Evolutionary conservation across 2,329 filamentous ascomycete species (phyloP).

Genomic region (Cryphonectria radicalis): DNA sequence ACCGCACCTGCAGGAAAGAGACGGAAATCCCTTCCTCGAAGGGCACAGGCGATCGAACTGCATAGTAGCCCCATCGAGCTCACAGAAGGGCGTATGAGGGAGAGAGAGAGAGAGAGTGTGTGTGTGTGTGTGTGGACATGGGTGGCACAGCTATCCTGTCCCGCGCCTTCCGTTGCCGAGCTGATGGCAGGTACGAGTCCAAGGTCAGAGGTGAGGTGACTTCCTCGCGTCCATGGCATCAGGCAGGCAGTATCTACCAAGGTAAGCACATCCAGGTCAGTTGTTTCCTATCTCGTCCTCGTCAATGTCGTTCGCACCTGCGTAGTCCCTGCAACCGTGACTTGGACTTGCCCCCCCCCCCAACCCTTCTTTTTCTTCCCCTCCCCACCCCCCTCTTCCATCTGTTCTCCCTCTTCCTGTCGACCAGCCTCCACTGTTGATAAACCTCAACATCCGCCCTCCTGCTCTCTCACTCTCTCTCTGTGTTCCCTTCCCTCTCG

Average conservation of each 20-base stretch:
- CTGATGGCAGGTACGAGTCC: slow-evolving; percentile 14
- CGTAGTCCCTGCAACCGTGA: slow-evolving; percentile 14
- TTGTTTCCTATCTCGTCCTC: neutral
- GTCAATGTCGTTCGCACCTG: neutral
- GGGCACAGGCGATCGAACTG: neutral
- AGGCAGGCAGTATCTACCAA: neutral
- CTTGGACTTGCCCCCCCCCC: neutral
- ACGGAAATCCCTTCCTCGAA: neutral
- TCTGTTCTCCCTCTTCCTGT: slow-evolving; percentile 7
- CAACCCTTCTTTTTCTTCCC: neutral
- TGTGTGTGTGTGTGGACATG: neutral
- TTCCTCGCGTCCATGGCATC: neutral
- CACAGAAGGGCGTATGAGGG: neutral
- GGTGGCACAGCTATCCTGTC: neutral
- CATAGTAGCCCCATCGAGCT: neutral
- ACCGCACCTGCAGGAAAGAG: neutral
- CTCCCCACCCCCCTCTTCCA: neutral
- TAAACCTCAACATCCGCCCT: slow-evolving; percentile 20
- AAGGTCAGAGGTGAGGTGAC: slow-evolving; percentile 19
- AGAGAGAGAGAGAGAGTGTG: neutral
- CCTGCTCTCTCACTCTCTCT: slow-evolving; percentile 6
- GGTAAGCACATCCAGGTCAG: neutral
- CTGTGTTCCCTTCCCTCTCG: slow-evolving; percentile 5
- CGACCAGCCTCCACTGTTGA: slow-evolving; percentile 14
- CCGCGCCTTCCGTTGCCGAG: slow-evolving; percentile 17